Percentiles rank a stretch among this genome's conserved stretches.
phyloP scores from a whole-genome alignment of 345 rosid genomes.

The Syzygium oleosum region DNA sequence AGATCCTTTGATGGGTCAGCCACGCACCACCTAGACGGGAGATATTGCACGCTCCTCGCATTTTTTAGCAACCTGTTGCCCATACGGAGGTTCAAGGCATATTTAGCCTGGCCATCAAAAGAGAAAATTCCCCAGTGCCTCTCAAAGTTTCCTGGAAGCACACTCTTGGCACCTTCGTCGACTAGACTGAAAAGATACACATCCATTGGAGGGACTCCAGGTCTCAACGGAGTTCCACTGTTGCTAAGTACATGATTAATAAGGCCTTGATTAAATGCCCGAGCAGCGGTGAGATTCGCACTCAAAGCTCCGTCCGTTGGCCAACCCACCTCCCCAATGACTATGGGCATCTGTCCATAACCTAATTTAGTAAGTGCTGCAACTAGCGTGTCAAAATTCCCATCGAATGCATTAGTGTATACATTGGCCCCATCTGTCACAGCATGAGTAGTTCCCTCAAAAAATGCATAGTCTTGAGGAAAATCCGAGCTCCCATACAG shows the following conservation, averaged over 20 bases:
- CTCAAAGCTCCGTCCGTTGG: constrained; percentile 79
- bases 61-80: constrained; percentile 66
- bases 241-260: constrained; percentile 54
- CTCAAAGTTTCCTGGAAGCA: constrained; percentile 83
- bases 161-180: constrained; percentile 86
- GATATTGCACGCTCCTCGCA: constrained; percentile 65
- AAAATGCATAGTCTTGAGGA: constrained; percentile 93
- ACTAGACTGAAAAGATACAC: constrained; percentile 81
- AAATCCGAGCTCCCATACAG: constrained; percentile 82
- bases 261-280: constrained; percentile 87
- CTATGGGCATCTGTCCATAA: constrained; percentile 82
- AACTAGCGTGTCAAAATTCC: constrained; percentile 85
- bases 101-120: constrained; percentile 95
- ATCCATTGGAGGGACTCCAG: constrained; percentile 67
- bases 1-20: constrained; percentile 71
- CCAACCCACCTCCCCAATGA: constrained; percentile 96
- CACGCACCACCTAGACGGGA: constrained; percentile 93
- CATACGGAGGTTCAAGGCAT: constrained; percentile 63
- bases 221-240: constrained; percentile 90
- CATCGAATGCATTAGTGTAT: constrained; percentile 88
- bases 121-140: constrained; percentile 99
- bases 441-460: constrained; percentile 75
- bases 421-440: constrained; percentile 71
- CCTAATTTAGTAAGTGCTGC: constrained; percentile 82
- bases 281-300: constrained; percentile 83